These are phyloP conservation scores for Verticillium nubilum DNA, from an alignment of 2,329 filamentous ascomycete species.

Conservation along the genomic window DNA sequence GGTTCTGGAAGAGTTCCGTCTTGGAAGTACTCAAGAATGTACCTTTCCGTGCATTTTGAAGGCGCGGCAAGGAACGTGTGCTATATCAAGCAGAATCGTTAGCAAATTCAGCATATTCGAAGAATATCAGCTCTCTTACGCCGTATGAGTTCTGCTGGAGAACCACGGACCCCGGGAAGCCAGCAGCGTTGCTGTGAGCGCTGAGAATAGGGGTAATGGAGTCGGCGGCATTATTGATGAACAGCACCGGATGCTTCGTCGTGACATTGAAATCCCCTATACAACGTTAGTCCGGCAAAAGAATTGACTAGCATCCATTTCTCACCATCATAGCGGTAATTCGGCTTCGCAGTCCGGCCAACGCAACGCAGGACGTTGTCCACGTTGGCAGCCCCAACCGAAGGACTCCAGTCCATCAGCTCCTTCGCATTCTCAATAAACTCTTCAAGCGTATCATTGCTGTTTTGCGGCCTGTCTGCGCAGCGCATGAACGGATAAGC, in stretches of 20 bases:
- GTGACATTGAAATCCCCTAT: conserved; percentile 20
- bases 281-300: neutral
- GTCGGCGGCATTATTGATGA: conserved; percentile 37
- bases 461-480: conserved; percentile 26
- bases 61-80: conserved; percentile 45
- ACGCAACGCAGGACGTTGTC: conserved; percentile 32
- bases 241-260: conserved; percentile 38
- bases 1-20: conserved; percentile 36
- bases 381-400: conserved; percentile 36
- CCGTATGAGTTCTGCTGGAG: conserved; percentile 46
- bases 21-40: conserved; percentile 39
- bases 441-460: conserved; percentile 22
- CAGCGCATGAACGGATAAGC: conserved; percentile 41
- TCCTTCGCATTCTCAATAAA: conserved; percentile 26
- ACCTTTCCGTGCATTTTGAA: conserved; percentile 35
- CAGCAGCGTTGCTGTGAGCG: conserved; percentile 34
- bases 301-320: neutral
- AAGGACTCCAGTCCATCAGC: conserved; percentile 30
- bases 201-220: conserved; percentile 42
- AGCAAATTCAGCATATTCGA: too few species aligned
- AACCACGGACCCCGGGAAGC: conserved; percentile 39
- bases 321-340: conserved; percentile 30
- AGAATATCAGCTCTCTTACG: conserved; percentile 31
- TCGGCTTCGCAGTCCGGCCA: conserved; percentile 30
- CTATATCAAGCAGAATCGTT: conserved; percentile 23